Evolutionary conservation across 352 stramenopile species (phyloP), one percentile per base, ranked within the genome.

Genomic region (Phytophthora megakarya): DNA sequence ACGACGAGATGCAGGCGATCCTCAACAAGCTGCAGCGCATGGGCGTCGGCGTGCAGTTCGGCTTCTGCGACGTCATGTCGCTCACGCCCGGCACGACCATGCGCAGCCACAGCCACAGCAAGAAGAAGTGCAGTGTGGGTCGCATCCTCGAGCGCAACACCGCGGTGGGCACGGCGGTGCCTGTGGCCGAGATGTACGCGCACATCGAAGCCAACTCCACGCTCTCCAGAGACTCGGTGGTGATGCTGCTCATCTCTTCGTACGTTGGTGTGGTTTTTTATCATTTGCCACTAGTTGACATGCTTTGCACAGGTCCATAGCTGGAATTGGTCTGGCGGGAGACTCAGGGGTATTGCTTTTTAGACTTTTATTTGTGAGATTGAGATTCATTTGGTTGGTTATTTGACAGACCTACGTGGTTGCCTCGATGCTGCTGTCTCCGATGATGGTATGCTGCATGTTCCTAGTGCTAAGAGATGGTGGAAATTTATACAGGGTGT

Each of bases 61-160:
- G 86, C 46, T 93, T 95, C 61, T 95, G 86, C 67, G 86, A 95
- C 57, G 86, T 95, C 74, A 95, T 95, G 86, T 92, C 82, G 54
- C 80, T 93, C 65, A 95, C 86, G 44, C 84, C 86, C 1, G 86
- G 86, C 51, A 95, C 86, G 15, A 91, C 84, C 43, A 87, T 95
- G 44, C 84, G 70, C 53, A 86, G 92, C 39, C 73, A 58, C 49
- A 75, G 62, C 53, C 56, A 39, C 43, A 66, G 50, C 28, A 75
- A 80, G 48, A 82, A 76, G 50, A 89, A 83, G 60, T 78, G 80
- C 30, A 76, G 76, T 39, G 78, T 89, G 21, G 80, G 79, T 3
- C 74, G 81, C 43, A 89, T 95, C 53, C 72, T 93, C 30, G 80
- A 89, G 58, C 80, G 85, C 51, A 92, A 82, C 19, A 92, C 82